These are phyloP conservation scores for Amanita pseudoporphyria DNA, from an alignment of 768 basidiomycete species.

Conservation along the genomic window DNA sequence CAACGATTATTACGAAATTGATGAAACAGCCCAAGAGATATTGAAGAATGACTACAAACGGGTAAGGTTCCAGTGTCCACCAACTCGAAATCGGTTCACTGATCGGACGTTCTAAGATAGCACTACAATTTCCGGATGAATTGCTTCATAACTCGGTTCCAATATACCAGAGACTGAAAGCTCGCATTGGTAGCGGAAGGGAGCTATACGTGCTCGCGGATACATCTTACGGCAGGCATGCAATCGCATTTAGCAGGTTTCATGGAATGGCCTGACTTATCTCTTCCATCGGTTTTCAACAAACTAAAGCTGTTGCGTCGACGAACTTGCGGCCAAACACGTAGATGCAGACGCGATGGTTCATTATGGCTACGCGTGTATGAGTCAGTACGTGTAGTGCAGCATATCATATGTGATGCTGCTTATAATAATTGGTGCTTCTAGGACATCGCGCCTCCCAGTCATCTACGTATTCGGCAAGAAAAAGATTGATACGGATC, in stretches of 20 bases:
- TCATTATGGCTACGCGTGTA: slow-evolving; percentile 95
- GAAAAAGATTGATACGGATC: slow-evolving; percentile 45
- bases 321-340: slow-evolving; percentile 92
- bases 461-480: slow-evolving; percentile 89
- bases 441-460: slow-evolving; percentile 77
- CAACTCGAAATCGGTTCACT: neutral
- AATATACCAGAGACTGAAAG: slow-evolving; percentile 63
- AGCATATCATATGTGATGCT: neutral
- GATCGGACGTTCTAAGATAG: slow-evolving; percentile 48
- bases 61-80: slow-evolving; percentile 29
- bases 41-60: slow-evolving; percentile 55
- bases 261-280: neutral
- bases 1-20: slow-evolving; percentile 67
- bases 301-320: slow-evolving; percentile 78
- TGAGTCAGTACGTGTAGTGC: slow-evolving; percentile 63
- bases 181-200: slow-evolving; percentile 27
- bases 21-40: slow-evolving; percentile 54
- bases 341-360: slow-evolving; percentile 86
- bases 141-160: slow-evolving; percentile 80
- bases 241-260: neutral
- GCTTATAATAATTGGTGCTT: slow-evolving; percentile 1
- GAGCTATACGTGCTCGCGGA: slow-evolving; percentile 93
- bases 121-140: slow-evolving; percentile 95
- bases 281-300: neutral
- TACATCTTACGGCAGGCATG: slow-evolving; percentile 91